Evolutionary conservation across 371 early-diverging fungal species (phyloP), one percentile per base, ranked within the genome.

Genomic region (Mortierella sp.): DNA sequence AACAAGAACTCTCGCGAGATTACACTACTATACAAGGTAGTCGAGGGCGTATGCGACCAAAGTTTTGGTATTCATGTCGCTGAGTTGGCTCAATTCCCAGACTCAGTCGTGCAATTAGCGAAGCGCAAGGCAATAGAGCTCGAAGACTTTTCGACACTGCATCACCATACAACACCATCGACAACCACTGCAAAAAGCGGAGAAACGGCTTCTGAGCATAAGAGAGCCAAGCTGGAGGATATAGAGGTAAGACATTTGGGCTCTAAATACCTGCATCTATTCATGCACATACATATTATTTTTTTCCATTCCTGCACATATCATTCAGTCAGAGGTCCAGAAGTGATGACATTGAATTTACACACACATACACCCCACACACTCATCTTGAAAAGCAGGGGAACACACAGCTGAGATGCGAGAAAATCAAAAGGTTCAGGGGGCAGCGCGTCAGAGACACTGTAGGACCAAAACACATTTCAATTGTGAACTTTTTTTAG

Each of bases 51-150:
- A 0, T 96, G 98, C 73, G 97, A 99, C 84, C 94, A 96, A 74
- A 97, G 98, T 75, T 99, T 98, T 88, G 99, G 99, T 61, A 97
- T 99, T 68, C 98, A 99, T 71, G 99, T 99, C 7, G 99, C 99
- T 2, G 93, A 97, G 84, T 74, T 96, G 68, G 99, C 98, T 7
- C 90, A 94, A 54, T 99, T 99, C 76, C 99, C 99, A 0, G 83
- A 86, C 22, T 84, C 89, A 0, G 96, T 97, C 4, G 91, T 98
- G 28, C 72, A 84, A 61, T 83, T 98, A 54, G 96, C 98, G 13
- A 95, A 93, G 74, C 85, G 94, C 12, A 97, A 96, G 82, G 96
- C 93, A 8, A 89, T 89, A 28, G 96, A 96, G 83, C 83, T 97
- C 37, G 97, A 97, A 83, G 89, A 91, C 64, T 86, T 84, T 67